Conservation (phyloP, 768 basidiomycete species). For the Leccinum barrowsii region DNA sequence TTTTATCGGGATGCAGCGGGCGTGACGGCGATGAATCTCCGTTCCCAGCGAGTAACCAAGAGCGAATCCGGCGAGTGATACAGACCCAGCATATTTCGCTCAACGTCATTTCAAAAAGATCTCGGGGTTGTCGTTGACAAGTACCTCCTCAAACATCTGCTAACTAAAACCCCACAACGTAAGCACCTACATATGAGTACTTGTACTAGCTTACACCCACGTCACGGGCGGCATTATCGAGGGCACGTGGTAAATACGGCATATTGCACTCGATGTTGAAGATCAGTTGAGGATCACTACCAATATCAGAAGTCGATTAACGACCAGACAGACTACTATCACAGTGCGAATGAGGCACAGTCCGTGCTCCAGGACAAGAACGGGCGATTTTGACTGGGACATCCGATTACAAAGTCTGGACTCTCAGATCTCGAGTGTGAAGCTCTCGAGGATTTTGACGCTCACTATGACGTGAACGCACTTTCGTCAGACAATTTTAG, state of each 20-base stretch:
- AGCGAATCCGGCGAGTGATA: conserved; percentile 16
- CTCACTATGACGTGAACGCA: conserved; percentile 20
- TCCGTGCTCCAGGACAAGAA: not conserved
- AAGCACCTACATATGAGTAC: not conserved
- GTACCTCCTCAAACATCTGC: not conserved
- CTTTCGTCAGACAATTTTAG: conserved; percentile 1
- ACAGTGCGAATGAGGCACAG: conserved; percentile 1
- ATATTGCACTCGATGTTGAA: conserved; percentile 13
- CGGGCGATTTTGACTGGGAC: not conserved
- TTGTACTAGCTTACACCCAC: not conserved
- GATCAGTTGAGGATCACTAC: conserved; percentile 31
- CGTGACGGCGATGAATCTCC: conserved; percentile 26
- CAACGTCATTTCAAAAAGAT: conserved; percentile 2
- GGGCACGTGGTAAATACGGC: conserved; percentile 14
- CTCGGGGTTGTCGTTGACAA: not conserved
- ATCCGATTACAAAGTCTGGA: conserved; percentile 1
- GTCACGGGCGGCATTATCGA: not conserved
- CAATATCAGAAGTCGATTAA: conserved; percentile 23
- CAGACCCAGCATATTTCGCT: conserved; percentile 2
- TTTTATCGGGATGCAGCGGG: conserved; percentile 12
- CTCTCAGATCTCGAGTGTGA: not conserved
- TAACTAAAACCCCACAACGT: not conserved
- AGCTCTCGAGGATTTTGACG: not conserved
- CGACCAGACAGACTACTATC: conserved; percentile 9
- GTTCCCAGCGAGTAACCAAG: conserved; percentile 23